phyloP scores from a whole-genome alignment of 2,329 filamentous ascomycete species.

The Penicillium sp. region DNA sequence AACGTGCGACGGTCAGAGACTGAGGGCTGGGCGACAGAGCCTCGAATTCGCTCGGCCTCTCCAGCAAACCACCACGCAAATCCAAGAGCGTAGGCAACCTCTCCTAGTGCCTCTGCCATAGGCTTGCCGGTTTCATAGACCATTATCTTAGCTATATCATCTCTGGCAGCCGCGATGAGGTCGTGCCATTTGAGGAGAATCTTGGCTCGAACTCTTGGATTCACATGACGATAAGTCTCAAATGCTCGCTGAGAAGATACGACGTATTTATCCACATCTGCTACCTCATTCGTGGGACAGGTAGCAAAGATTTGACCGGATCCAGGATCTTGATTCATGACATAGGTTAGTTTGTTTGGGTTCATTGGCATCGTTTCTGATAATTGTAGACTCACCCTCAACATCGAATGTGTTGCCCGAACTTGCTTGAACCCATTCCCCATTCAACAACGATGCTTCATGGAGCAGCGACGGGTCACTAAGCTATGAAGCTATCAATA shows the following conservation, averaged over 20 bases:
- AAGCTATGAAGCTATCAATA: not conserved
- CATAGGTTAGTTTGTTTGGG: not conserved
- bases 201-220: not conserved
- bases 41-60: slow-evolving; percentile 64
- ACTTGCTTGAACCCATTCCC: not conserved
- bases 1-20: slow-evolving; percentile 67
- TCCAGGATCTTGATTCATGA: not conserved
- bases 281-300: not conserved
- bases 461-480: not conserved
- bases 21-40: slow-evolving; percentile 63
- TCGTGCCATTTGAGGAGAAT: slow-evolving; percentile 2
- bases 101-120: not conserved
- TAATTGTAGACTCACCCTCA: not conserved
- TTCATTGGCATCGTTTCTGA: not conserved
- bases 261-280: not conserved
- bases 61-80: slow-evolving; percentile 63
- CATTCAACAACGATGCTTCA: not conserved
- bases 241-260: not conserved
- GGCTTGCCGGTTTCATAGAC: not conserved
- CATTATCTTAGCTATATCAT: not conserved
- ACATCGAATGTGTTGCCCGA: not conserved
- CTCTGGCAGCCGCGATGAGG: not conserved
- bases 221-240: not conserved
- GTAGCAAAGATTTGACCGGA: not conserved
- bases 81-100: slow-evolving; percentile 39